phyloP scores from a whole-genome alignment of 192 early-diverging fungal genomes.

The Coemansia sp. region DNA sequence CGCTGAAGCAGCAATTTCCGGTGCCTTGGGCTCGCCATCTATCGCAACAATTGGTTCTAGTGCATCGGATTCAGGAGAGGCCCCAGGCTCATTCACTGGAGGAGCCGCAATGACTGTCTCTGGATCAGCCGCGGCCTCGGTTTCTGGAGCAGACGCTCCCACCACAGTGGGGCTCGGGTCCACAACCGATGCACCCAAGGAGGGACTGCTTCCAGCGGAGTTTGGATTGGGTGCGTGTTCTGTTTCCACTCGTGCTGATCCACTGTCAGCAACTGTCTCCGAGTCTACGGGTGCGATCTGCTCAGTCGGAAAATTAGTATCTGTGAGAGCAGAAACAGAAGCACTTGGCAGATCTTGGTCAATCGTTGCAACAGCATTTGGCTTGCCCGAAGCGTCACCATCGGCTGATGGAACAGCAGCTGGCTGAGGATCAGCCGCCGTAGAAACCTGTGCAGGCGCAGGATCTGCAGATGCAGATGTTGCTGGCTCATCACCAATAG shows the following conservation, averaged over 20 bases:
- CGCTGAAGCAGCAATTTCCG: slow-evolving; percentile 1
- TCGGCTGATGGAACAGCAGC: not conserved
- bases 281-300: not conserved
- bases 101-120: not conserved
- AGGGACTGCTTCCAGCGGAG: not conserved
- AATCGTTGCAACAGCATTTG: not conserved
- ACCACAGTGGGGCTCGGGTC: not conserved
- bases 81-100: not conserved
- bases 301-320: not conserved
- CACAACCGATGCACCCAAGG: not conserved
- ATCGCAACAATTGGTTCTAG: not conserved
- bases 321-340: not conserved
- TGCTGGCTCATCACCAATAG: not conserved
- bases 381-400: not conserved
- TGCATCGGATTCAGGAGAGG: not conserved
- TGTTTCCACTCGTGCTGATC: not conserved
- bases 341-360: not conserved
- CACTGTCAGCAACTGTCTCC: not conserved
- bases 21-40: not conserved
- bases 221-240: not conserved
- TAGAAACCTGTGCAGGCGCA: not conserved
- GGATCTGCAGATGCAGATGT: slow-evolving; percentile 6
- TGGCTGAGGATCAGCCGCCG: not conserved
- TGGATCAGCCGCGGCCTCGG: slow-evolving; percentile 5
- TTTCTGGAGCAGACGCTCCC: not conserved